Conservation (phyloP, 2,329 filamentous ascomycete genomes). For the Mycosphaerelloides madeirae region DNA sequence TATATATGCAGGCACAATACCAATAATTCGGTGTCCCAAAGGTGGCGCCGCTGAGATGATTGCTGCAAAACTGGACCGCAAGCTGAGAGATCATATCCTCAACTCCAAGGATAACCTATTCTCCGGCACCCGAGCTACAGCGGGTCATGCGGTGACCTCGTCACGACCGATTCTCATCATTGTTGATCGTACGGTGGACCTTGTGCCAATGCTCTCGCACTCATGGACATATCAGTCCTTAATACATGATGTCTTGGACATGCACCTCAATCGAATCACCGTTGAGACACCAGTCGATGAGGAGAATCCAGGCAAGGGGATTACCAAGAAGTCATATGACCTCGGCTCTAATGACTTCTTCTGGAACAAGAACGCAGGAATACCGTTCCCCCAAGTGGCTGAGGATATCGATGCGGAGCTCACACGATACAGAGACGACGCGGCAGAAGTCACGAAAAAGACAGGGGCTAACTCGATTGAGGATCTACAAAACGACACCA, state of each 20-base stretch:
- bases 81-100: constrained; percentile 90
- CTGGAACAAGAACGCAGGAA: constrained; percentile 85
- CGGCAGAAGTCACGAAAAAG: constrained; percentile 88
- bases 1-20: constrained; percentile 66
- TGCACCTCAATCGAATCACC: constrained; percentile 89
- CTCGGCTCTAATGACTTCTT: constrained; percentile 89
- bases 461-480: constrained; percentile 90
- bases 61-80: constrained; percentile 86
- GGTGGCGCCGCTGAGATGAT: constrained; percentile 92
- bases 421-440: constrained; percentile 92
- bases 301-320: constrained; percentile 65
- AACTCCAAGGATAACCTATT: constrained; percentile 99
- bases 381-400: constrained; percentile 91
- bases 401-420: constrained; percentile 94
- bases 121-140: constrained; percentile 60
- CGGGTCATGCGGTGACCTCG: constrained; percentile 58
- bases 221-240: constrained; percentile 88
- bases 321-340: constrained; percentile 85
- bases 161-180: constrained; percentile 87
- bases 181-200: constrained; percentile 89
- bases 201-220: constrained; percentile 98
- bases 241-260: constrained; percentile 70
- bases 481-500: constrained; percentile 84
- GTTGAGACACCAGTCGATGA: constrained; percentile 81
- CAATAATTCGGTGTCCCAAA: constrained; percentile 91